A percentile compares a stretch with the other conserved stretches of the same genome.
These are phyloP conservation scores for Neofusicoccum sp. DNA, from an alignment of 2,329 filamentous ascomycete genomes.

Conservation along the genomic window DNA sequence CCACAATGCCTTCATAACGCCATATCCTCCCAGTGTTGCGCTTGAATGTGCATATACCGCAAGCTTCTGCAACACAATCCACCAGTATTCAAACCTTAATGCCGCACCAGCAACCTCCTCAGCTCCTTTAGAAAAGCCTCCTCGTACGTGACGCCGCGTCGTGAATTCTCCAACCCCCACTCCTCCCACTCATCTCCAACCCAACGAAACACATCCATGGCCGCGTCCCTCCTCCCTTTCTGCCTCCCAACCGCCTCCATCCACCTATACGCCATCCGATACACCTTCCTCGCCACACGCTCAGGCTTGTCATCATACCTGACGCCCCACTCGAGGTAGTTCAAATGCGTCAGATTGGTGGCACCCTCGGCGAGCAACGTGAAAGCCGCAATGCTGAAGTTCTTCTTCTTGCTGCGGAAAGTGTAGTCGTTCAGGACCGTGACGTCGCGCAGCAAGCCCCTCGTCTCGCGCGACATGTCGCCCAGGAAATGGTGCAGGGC, in stretches of 20 bases:
- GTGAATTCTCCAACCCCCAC: no score
- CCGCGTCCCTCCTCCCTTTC: constrained; percentile 34
- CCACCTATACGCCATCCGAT: constrained; percentile 41
- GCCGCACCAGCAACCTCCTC: no score
- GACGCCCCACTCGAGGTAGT: constrained; percentile 25
- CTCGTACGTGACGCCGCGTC: no score
- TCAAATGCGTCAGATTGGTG: constrained; percentile 33
- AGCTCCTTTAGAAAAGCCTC: no score
- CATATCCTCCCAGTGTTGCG: no score
- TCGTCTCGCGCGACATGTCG: constrained; percentile 31
- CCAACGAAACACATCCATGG: constrained; percentile 27
- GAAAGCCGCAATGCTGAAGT: constrained; percentile 39
- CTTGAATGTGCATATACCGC: no score
- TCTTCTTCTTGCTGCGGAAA: constrained; percentile 33
- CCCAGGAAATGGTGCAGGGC: constrained; percentile 38
- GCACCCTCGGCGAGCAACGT: constrained; percentile 31
- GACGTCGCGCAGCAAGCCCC: constrained; percentile 31
- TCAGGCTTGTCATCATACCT: constrained; percentile 18
- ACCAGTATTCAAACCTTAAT: no score
- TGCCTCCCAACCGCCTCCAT: constrained; percentile 36
- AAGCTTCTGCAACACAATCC: no score
- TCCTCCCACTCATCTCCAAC: no score
- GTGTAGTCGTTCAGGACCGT: constrained; percentile 26
- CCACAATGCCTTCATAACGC: no score
- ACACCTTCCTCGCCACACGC: constrained; percentile 32